Base-by-base conservation (phyloP, 805 yeast species). In the Saccharomycopsis synnaedendra region DNA sequence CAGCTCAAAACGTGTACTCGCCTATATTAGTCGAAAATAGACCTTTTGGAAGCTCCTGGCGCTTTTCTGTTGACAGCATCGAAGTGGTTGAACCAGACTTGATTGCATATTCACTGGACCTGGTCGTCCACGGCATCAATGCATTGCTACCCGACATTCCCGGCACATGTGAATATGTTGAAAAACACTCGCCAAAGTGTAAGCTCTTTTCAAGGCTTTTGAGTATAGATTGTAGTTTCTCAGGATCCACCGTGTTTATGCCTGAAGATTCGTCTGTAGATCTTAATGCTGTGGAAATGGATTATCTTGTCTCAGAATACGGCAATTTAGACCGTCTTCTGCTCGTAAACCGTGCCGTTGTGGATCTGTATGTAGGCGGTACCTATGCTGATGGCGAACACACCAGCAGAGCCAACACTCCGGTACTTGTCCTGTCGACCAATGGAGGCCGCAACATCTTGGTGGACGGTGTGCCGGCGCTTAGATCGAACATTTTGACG, bases 71-170 rank as follows among this genome's bases (percentile, higher is more conserved):
- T 41, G 73, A 72, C 48, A 59, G 61, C 4, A 62, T 75, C 0
- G 62, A 66, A n/a, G 75, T 83, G 3, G 69, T 81, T 1, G 82
- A 78, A 29, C 62, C 70, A 0, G 82, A 83, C 57, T 59, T 77
- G 30, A 63, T 60, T 45, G 86, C 93, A 1, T 69, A 70, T 45
- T 74, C 77, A 41, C 85, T 80, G 56, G 70, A 77, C 55, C 76
- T 89, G 0, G 75, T 74, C 32, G 75, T 86, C 8, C 86, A 83
- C 50, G 87, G 84, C 1, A 67, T 83, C 2, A 76, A 75, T 48
- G 56, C 64, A 11, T 55, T 73, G 7, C 53, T 82, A 1, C 65
- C 68, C 9, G 70, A 68, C 56, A 67, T 66, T 3, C 56, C 70
- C 7, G 51, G 76, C 10, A 41, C 44, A 9, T 45, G 48, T 32